Evolutionary conservation across 2,329 filamentous ascomycete genomes (phyloP).

Genomic region (Botryotinia globosa): DNA sequence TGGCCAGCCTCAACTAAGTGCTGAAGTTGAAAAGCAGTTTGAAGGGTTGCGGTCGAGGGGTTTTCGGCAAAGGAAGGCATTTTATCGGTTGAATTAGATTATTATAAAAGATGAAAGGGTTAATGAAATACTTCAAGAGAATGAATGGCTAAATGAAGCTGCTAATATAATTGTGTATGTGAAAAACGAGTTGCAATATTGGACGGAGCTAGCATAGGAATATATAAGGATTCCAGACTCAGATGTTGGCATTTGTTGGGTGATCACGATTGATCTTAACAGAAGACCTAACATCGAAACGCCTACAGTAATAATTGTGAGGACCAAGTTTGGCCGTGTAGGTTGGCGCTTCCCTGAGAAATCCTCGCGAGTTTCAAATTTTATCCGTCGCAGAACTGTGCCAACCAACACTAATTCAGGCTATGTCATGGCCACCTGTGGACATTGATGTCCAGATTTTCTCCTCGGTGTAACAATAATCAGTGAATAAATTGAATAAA

Average conservation of each 20-base stretch:
- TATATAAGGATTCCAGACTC: background rate
- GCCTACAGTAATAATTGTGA: background rate
- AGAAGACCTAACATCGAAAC: background rate
- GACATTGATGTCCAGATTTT: background rate
- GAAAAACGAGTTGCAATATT: background rate
- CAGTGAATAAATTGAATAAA: background rate
- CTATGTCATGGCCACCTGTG: background rate
- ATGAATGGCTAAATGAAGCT: background rate
- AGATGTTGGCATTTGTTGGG: constrained; percentile 2
- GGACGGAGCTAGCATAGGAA: no score
- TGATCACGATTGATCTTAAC: background rate
- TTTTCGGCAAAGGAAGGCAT: constrained; percentile 12
- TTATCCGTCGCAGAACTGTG: background rate
- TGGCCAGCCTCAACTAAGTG: background rate
- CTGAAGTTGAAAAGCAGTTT: constrained; percentile 9
- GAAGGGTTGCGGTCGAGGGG: background rate
- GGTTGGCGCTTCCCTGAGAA: background rate
- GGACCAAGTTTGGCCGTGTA: background rate
- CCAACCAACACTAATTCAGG: background rate
- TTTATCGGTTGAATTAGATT: background rate
- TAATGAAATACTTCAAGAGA: background rate
- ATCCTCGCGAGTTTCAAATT: background rate
- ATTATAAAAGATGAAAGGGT: background rate
- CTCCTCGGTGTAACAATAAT: background rate
- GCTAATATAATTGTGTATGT: background rate